Conservation (phyloP, 148 eudicot species). For the Rhododendron molle region DNA sequence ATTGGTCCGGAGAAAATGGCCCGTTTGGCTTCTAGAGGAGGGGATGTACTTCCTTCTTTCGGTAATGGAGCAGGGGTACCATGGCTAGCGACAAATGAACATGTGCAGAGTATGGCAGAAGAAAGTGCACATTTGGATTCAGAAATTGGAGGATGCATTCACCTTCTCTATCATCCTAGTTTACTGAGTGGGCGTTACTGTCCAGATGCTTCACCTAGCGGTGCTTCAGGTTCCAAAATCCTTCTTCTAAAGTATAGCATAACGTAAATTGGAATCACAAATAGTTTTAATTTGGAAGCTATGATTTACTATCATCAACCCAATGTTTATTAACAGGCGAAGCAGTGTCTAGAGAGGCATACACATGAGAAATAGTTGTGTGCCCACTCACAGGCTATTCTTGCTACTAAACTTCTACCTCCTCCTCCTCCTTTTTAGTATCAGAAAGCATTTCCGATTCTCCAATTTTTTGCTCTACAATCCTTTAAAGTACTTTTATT, state of each 20-base stretch:
- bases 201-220: slow-evolving; percentile 98
- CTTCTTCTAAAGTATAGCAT: slow-evolving; percentile 1
- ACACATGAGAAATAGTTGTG: neutral
- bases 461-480: neutral
- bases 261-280: neutral
- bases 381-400: neutral
- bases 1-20: slow-evolving; percentile 90
- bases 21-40: slow-evolving; percentile 93
- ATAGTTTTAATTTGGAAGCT: neutral
- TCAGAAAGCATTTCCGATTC: neutral
- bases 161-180: slow-evolving; percentile 93
- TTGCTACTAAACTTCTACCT: neutral
- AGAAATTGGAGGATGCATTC: slow-evolving; percentile 77
- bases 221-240: slow-evolving; percentile 72
- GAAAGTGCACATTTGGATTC: slow-evolving; percentile 80
- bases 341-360: neutral
- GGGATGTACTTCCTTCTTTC: slow-evolving; percentile 89
- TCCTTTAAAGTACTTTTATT: neutral
- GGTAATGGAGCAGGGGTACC: slow-evolving; percentile 86
- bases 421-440: neutral
- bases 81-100: slow-evolving; percentile 83
- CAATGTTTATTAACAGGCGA: neutral
- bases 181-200: slow-evolving; percentile 92
- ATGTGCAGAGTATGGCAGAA: slow-evolving; percentile 64
- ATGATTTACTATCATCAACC: neutral